Evolutionary conservation across 2,329 filamentous ascomycete genomes (phyloP).

Genomic region (Penicillium sumatraense): DNA sequence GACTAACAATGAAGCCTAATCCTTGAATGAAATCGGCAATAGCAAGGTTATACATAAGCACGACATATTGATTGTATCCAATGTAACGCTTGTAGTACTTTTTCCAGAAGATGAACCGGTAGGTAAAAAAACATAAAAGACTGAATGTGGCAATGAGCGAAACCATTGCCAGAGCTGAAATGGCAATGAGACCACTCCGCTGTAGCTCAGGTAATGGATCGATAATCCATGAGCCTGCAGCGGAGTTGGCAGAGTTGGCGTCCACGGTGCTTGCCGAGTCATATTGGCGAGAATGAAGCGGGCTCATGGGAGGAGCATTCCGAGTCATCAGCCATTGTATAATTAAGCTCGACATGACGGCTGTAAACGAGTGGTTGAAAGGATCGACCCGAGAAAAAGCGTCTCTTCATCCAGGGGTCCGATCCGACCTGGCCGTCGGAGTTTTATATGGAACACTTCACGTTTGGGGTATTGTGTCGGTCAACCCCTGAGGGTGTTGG

Average conservation of each 20-base stretch:
- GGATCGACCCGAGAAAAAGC: neutral
- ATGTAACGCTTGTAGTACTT: constrained; percentile 22
- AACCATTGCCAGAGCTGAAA: constrained; percentile 9
- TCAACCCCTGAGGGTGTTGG: constrained; percentile 1
- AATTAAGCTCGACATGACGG: constrained; percentile 14
- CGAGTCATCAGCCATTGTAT: constrained; percentile 7
- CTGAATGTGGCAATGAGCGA: constrained; percentile 14
- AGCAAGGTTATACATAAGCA: constrained; percentile 55
- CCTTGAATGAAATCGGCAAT: constrained; percentile 54
- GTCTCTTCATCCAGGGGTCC: neutral
- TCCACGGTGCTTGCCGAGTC: constrained; percentile 12
- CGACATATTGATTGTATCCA: constrained; percentile 53
- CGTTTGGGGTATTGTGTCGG: neutral
- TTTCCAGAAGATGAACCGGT: constrained; percentile 23
- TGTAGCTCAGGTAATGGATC: constrained; percentile 18
- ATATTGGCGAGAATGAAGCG: constrained; percentile 8
- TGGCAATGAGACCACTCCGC: constrained; percentile 14
- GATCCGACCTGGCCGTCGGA: neutral
- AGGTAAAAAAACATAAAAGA: constrained; percentile 20
- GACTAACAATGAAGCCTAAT: constrained; percentile 50
- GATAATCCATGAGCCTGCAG: constrained; percentile 17
- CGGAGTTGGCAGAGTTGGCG: constrained; percentile 20
- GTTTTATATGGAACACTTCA: constrained; percentile 4
- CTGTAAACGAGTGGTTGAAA: constrained; percentile 1
- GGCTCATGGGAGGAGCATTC: neutral